These are phyloP conservation scores for Xanthoparmelia taractica DNA, from an alignment of 495 filamentous ascomycete species.

Conservation along the genomic window DNA sequence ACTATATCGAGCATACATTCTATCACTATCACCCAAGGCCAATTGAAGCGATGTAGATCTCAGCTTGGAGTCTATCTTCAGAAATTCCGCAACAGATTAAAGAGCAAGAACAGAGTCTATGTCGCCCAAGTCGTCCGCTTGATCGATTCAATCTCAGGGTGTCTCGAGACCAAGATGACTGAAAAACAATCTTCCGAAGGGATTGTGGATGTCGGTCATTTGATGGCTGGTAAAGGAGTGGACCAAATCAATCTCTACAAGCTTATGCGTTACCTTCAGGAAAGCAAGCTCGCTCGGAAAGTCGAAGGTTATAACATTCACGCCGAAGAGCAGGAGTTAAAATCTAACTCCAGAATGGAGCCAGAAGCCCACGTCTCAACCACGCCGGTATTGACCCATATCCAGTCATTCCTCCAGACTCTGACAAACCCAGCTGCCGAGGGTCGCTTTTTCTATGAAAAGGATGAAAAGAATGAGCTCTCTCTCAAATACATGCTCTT, in stretches of 20 bases:
- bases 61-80: constrained; percentile 77
- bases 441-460: constrained; percentile 76
- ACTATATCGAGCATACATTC: constrained; percentile 85
- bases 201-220: constrained; percentile 54
- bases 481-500: constrained; percentile 80
- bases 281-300: constrained; percentile 90
- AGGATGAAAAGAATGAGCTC: constrained; percentile 45
- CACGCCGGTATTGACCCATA: constrained; percentile 70
- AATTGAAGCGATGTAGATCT: constrained; percentile 61
- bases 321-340: constrained; percentile 39
- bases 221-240: constrained; percentile 78
- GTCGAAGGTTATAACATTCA: constrained; percentile 77
- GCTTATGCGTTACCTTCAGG: constrained; percentile 74
- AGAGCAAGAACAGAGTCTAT: constrained; percentile 91
- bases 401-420: constrained; percentile 73
- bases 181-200: constrained; percentile 44
- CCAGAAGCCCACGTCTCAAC: constrained; percentile 29
- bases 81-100: constrained; percentile 76
- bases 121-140: constrained; percentile 78
- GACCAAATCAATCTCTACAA: constrained; percentile 95
- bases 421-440: constrained; percentile 84
- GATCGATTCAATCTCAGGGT: constrained; percentile 63
- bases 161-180: constrained; percentile 45
- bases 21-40: constrained; percentile 60
- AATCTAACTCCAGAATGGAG: constrained; percentile 24